Conservation (phyloP, 2,329 filamentous ascomycete species). For the Colletotrichum acutatum region DNA sequence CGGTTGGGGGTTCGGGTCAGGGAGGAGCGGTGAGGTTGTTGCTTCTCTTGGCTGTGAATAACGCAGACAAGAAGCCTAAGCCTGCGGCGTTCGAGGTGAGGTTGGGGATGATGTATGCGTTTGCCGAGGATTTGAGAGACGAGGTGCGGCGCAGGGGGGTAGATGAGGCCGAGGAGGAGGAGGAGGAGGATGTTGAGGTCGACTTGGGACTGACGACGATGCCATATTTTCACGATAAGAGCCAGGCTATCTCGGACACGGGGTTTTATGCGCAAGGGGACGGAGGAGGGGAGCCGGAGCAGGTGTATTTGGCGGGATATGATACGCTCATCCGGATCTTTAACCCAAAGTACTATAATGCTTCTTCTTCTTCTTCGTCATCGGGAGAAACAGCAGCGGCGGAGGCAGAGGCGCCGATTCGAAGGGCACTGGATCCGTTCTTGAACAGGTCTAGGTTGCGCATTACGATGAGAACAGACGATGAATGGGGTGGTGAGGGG, state of each 20-base stretch:
- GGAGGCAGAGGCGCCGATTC: conserved; percentile 51
- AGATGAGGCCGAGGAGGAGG: background rate
- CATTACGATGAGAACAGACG: conserved; percentile 72
- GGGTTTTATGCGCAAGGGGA: conserved; percentile 51
- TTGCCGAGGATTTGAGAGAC: conserved; percentile 66
- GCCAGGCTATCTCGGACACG: conserved; percentile 62
- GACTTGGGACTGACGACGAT: conserved; percentile 78
- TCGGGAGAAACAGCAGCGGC: background rate
- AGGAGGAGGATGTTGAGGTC: conserved; percentile 45
- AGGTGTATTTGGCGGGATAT: conserved; percentile 79
- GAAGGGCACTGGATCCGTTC: conserved; percentile 69
- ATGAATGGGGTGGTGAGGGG: conserved; percentile 66
- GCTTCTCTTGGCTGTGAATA: conserved; percentile 70
- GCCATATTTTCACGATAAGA: conserved; percentile 82
- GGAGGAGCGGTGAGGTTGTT: conserved; percentile 55
- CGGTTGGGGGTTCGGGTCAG: background rate
- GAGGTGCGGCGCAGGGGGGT: conserved; percentile 20
- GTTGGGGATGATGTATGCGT: conserved; percentile 76
- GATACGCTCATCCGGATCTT: conserved; percentile 81
- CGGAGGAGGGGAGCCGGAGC: conserved; percentile 48
- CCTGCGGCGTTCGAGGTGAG: conserved; percentile 76
- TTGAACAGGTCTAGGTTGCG: conserved; percentile 70
- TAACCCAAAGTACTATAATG: conserved; percentile 75
- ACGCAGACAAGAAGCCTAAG: conserved; percentile 74
- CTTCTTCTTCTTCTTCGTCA: background rate